A percentile compares a stretch with the other conserved stretches of the same genome.
Conservation (phyloP, 2,329 filamentous ascomycete genomes). For the Colletotrichum aenigma region DNA sequence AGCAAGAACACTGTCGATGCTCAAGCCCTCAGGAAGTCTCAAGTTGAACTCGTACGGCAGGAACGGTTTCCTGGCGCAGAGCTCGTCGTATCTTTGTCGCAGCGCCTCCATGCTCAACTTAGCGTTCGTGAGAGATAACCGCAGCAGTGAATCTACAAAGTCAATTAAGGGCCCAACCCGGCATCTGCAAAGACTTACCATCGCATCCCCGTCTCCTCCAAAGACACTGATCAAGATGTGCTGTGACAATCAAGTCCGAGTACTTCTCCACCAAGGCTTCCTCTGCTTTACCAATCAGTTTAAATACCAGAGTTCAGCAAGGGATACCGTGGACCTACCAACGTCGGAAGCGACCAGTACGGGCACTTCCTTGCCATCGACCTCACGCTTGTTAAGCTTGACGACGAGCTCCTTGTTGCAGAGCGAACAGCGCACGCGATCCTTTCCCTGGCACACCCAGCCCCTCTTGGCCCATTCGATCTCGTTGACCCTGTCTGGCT, state of each 20-base stretch:
- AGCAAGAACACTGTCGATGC: slow-evolving; percentile 52
- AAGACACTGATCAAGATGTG: slow-evolving; percentile 81
- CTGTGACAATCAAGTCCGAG: slow-evolving; percentile 70
- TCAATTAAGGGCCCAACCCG: neutral
- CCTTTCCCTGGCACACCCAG: slow-evolving; percentile 84
- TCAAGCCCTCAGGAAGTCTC: slow-evolving; percentile 56
- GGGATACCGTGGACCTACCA: slow-evolving; percentile 30
- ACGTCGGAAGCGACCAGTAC: slow-evolving; percentile 66
- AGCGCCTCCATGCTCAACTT: slow-evolving; percentile 62
- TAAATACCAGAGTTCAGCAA: neutral
- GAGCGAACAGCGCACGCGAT: slow-evolving; percentile 83
- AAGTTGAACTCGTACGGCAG: slow-evolving; percentile 68
- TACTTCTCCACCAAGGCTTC: slow-evolving; percentile 79
- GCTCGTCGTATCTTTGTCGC: slow-evolving; percentile 68
- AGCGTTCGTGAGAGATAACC: slow-evolving; percentile 67
- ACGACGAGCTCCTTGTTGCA: slow-evolving; percentile 87
- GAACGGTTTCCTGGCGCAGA: slow-evolving; percentile 57
- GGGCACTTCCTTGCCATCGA: slow-evolving; percentile 58
- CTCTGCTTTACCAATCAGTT: slow-evolving; percentile 37
- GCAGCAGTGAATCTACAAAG: slow-evolving; percentile 59
- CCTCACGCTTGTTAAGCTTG: slow-evolving; percentile 68
- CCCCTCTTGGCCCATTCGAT: slow-evolving; percentile 94
- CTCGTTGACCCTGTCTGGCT: slow-evolving; percentile 84
- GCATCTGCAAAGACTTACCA: slow-evolving; percentile 49
- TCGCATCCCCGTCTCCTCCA: slow-evolving; percentile 92